These are phyloP conservation scores for Podila verticillata DNA, from an alignment of 192 early-diverging fungal genomes.

Conservation along the genomic window DNA sequence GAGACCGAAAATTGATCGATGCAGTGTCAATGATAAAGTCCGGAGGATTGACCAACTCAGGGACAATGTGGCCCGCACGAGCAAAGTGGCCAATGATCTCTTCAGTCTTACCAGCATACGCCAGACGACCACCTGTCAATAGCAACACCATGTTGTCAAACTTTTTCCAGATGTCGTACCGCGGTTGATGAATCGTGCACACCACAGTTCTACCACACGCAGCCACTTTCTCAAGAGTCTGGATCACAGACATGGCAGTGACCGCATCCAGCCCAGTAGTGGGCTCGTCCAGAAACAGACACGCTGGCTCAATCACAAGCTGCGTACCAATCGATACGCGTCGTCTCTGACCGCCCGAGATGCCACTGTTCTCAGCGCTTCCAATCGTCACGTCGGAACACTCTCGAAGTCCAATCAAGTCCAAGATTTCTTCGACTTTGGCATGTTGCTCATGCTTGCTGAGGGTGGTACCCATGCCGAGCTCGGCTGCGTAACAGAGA, in stretches of 20 bases:
- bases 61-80: constrained; percentile 6
- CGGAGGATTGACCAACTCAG: constrained; percentile 8
- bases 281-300: constrained; percentile 77
- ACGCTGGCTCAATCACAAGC: constrained; percentile 75
- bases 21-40: constrained; percentile 26
- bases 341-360: constrained; percentile 80
- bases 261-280: constrained; percentile 72
- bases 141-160: constrained; percentile 85
- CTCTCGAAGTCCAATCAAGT: constrained; percentile 69
- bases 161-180: constrained; percentile 72
- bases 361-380: constrained; percentile 61
- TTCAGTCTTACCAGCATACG: constrained; percentile 4
- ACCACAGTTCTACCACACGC: constrained; percentile 60
- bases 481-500: constrained; percentile 72
- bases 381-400: constrained; percentile 73
- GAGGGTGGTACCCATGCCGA: constrained; percentile 67
- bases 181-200: constrained; percentile 90
- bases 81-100: constrained; percentile 11
- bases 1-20: constrained; percentile 16
- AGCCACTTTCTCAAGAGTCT: constrained; percentile 12
- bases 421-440: constrained; percentile 73
- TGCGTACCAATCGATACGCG: constrained; percentile 85
- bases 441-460: constrained; percentile 56
- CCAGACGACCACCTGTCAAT: constrained; percentile 56
- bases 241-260: constrained; percentile 9